phyloP scores from a whole-genome alignment of 1,139 yeast species.

The Candida sp. region DNA sequence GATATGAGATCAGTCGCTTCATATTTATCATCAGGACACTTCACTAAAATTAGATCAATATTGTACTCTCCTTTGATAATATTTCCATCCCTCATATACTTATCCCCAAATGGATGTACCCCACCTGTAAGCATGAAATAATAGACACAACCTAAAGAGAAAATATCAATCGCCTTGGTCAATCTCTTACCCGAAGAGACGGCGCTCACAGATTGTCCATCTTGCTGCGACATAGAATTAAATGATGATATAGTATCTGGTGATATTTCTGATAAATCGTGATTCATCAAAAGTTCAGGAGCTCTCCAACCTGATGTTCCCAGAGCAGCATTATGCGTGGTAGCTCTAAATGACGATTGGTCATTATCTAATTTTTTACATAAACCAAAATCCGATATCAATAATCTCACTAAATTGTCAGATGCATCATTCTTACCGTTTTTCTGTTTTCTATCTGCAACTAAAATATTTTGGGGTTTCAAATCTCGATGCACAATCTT shows the following conservation, averaged over 20 bases:
- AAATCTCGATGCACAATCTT: constrained; percentile 95
- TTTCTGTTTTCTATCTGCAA: constrained; percentile 54
- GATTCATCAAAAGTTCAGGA: constrained; percentile 71
- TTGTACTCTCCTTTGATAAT: constrained; percentile 72
- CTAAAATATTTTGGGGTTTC: constrained; percentile 93
- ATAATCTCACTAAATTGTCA: constrained; percentile 45
- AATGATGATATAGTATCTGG: constrained; percentile 38
- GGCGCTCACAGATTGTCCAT: constrained; percentile 5
- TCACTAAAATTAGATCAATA: constrained; percentile 39
- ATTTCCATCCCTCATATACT: constrained; percentile 83
- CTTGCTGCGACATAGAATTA: constrained; percentile 15
- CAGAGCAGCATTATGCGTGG: constrained; percentile 83
- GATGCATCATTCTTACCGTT: constrained; percentile 2
- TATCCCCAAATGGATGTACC: constrained; percentile 91
- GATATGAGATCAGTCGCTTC: constrained; percentile 75
- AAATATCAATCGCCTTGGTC: constrained; percentile 90
- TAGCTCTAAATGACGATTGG: constrained; percentile 91
- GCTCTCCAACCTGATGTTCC: constrained; percentile 99
- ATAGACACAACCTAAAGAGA: constrained; percentile 93
- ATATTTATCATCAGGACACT: constrained; percentile 42
- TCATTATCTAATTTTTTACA: constrained; percentile 90
- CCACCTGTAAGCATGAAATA: constrained; percentile 84
- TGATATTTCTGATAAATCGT: constrained; percentile 38
- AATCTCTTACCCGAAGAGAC: constrained; percentile 48
- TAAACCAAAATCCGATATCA: constrained; percentile 94